A percentile compares a stretch with the other conserved stretches of the same genome.
Conservation (phyloP, 345 rosid species). For the Xanthoceras sorbifolium region DNA sequence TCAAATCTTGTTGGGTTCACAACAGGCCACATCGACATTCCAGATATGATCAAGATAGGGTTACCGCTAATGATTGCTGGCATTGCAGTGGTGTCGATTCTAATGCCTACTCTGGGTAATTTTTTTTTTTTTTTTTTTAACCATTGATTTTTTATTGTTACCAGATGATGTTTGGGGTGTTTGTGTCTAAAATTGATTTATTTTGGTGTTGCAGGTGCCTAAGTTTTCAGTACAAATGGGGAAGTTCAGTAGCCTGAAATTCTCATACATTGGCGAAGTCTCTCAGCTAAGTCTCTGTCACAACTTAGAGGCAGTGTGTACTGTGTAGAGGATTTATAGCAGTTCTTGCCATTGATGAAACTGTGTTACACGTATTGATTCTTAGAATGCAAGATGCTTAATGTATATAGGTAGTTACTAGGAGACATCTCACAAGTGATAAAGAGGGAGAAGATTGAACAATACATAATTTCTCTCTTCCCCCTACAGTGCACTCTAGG, state of each 20-base stretch:
- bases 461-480: not conserved
- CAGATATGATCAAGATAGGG: constrained; percentile 76
- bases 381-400: not conserved
- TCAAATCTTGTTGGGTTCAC: constrained; percentile 84
- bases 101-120: constrained; percentile 89
- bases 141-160: not conserved
- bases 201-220: constrained; percentile 57
- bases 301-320: not conserved
- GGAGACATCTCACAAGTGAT: not conserved
- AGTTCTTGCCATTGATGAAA: constrained; percentile 1
- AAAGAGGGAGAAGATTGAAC: not conserved
- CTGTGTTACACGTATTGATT: no score
- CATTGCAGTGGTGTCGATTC: constrained; percentile 47
- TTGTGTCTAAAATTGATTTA: not conserved
- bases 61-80: constrained; percentile 70
- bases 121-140: not conserved
- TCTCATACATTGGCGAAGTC: not conserved
- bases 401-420: not conserved
- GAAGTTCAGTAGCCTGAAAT: constrained; percentile 26
- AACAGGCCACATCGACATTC: constrained; percentile 76
- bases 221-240: constrained; percentile 55
- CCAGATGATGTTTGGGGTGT: not conserved
- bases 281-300: not conserved
- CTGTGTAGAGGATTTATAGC: not conserved
- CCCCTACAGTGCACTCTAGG: not conserved